phyloP scores from a whole-genome alignment of 2,329 filamentous ascomycete species.

The Xylariaceae sp. region DNA sequence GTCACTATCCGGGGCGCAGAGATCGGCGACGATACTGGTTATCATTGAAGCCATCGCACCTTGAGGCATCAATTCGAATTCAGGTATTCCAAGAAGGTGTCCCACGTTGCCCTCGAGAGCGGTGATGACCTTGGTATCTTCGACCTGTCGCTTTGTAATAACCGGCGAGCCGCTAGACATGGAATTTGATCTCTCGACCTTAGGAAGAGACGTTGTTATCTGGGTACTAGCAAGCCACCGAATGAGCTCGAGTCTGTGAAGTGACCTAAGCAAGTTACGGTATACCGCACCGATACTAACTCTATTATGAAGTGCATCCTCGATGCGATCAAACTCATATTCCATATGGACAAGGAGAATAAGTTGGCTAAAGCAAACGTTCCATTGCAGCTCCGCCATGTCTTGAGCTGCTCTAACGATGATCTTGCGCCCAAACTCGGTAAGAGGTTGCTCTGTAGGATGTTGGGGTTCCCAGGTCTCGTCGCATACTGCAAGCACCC shows the following conservation, averaged over 20 bases:
- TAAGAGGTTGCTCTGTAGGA: constrained; percentile 52
- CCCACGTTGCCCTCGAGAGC: constrained; percentile 62
- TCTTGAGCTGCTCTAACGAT: constrained; percentile 80
- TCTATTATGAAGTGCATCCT: constrained; percentile 62
- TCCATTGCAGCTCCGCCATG: constrained; percentile 70
- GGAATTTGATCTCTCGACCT: constrained; percentile 43
- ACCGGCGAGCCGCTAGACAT: constrained; percentile 37
- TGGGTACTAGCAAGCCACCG: constrained; percentile 67
- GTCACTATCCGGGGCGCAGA: constrained; percentile 66
- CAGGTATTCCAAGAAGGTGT: constrained; percentile 65
- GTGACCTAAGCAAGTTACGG: constrained; percentile 66
- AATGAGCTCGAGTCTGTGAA: constrained; percentile 75
- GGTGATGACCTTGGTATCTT: constrained; percentile 55
- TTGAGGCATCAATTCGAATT: constrained; percentile 47
- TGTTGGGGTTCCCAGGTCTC: constrained; percentile 45
- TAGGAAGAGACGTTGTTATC: constrained; percentile 53
- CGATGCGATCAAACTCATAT: constrained; percentile 74
- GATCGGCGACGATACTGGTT: constrained; percentile 67
- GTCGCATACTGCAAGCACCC: constrained; percentile 50
- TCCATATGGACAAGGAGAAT: constrained; percentile 86
- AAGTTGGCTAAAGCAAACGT: constrained; percentile 79
- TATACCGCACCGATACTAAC: constrained; percentile 72
- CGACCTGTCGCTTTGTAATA: constrained; percentile 45
- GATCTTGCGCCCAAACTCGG: constrained; percentile 75
- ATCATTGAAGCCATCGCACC: constrained; percentile 51